Base-by-base conservation (phyloP, 257 asterid species). In the Nicotiana benthamiana region DNA sequence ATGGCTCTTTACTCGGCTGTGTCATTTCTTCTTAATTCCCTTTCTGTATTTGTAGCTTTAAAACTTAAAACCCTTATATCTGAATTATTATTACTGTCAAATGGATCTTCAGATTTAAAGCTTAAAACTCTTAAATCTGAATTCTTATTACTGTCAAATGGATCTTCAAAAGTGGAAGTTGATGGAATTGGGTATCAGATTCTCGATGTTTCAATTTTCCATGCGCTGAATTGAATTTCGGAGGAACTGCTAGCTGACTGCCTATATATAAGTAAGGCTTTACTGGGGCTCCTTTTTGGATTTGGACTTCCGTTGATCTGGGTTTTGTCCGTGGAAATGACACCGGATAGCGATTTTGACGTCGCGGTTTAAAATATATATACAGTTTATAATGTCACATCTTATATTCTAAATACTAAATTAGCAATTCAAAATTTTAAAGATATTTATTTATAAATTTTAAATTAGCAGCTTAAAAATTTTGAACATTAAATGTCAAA, bases 1-100 rank as follows among this genome's bases (percentile, higher is more conserved):
- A 95, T 0, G 99, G 97, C 86, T 95, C 99, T 85, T 93, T 93
- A 87, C 91, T 91, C 20, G 93, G 87, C 87, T 89, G 97, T 86
- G 86, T 90, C 99, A 95, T 95, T 46, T 75, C 74, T 52, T 20
- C 28, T 17, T 3, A 61, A 9, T 70, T 27, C 79, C 16, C 52
- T 54, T 5, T 16, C 6, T 52, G 11, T 28, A 17, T n/a, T 53
- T 28, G 24, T 75, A 75, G 11, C 36, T 61, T 61, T 30, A 57
- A 57, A n/a, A 6, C 46, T 6, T 27, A 27, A 18, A 54, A 54
- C 61, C 61, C 3, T 56, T n/a, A n/a, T 30, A 30, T 66, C 75
- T 66, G 17, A 66, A 66, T 17, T 67, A 8, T 34, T 32, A 36
- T 36, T 36, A 34, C 32, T 28, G 32, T 28, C 32, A 28, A 28